phyloP scores from a whole-genome alignment of 106 monocot genomes.

The Dioscorea alata region DNA sequence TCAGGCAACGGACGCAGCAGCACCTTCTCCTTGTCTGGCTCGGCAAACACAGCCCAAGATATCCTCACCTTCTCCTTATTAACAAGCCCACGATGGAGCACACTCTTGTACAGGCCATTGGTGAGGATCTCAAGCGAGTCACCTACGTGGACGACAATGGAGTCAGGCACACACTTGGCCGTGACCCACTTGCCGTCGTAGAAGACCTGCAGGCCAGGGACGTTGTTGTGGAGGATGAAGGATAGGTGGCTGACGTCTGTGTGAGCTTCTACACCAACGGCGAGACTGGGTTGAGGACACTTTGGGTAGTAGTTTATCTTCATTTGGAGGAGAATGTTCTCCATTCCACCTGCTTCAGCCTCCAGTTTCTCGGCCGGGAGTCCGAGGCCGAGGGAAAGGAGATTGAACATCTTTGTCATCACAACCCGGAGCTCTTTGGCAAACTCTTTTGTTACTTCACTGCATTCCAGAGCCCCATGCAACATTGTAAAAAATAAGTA shows the following conservation, averaged over 20 bases:
- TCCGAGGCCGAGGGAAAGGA: slow-evolving; percentile 65
- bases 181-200: slow-evolving; percentile 52
- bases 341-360: slow-evolving; percentile 43
- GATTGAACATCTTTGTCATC: slow-evolving; percentile 42
- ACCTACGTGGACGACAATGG: slow-evolving; percentile 70
- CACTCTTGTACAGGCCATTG: slow-evolving; percentile 68
- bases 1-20: slow-evolving; percentile 63
- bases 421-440: slow-evolving; percentile 37
- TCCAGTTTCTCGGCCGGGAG: slow-evolving; percentile 43
- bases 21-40: slow-evolving; percentile 65
- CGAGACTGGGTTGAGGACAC: slow-evolving; percentile 78
- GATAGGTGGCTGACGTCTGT: slow-evolving; percentile 76
- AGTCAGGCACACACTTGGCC: slow-evolving; percentile 44
- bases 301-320: slow-evolving; percentile 95
- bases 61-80: slow-evolving; percentile 84
- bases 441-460: slow-evolving; percentile 55
- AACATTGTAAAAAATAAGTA: no score
- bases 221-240: slow-evolving; percentile 81
- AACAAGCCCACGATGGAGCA: slow-evolving; percentile 76
- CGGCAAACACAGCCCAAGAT: slow-evolving; percentile 94
- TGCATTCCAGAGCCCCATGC: no score
- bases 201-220: slow-evolving; percentile 74
- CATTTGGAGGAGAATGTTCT: slow-evolving; percentile 64
- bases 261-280: slow-evolving; percentile 82
- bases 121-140: slow-evolving; percentile 78